Evolutionary conservation across 106 monocot genomes (phyloP), one percentile per base, ranked within the genome.

Genomic region (Apostasia shenzhenica): DNA sequence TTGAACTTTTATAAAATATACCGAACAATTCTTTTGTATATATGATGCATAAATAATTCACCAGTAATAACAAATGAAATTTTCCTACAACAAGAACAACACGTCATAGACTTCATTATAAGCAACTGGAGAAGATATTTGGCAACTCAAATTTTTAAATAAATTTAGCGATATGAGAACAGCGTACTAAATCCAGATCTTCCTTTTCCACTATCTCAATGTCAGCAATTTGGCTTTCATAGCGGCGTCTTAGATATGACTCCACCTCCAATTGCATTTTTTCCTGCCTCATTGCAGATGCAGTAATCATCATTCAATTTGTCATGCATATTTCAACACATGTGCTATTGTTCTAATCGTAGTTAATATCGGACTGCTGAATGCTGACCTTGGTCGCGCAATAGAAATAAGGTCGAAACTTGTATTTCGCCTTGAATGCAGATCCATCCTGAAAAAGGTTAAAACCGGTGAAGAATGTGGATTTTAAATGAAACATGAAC

Each of bases 351-450:
- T 26, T 26, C 26, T 26, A 50, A 72, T 61, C 49, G 8, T 1
- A 10, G 37, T 39, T 39, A 39, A 47, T 49, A 46, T 58, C 14
- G 49, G 12, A 13, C 50, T 60, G 9, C 13, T 48, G 45, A 11
- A 41, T 10, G 10, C 66, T 69, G 58, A 89, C 95, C 87, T 99
- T 99, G 42, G 97, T 85, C 9, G 87, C 92, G 66, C 70, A 77
- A 79, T 92, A 99, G 63, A 99, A 99, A 73, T 99, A 87, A 63
- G 97, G 97, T 38, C 54, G 72, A 61, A 99, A 99, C 75, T 70
- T 87, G 63, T 99, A 61, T 61, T 97, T 97, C 11, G 72, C 82
- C 73, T 99, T 92, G 72, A 99, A 99, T 5, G 92, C 80, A 41
- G 85, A 90, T 70, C 92, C 97, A 74, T 99, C 92, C 91, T 89